phyloP scores from a whole-genome alignment of 371 early-diverging fungal genomes.

The Syncephalastrum sp. region DNA sequence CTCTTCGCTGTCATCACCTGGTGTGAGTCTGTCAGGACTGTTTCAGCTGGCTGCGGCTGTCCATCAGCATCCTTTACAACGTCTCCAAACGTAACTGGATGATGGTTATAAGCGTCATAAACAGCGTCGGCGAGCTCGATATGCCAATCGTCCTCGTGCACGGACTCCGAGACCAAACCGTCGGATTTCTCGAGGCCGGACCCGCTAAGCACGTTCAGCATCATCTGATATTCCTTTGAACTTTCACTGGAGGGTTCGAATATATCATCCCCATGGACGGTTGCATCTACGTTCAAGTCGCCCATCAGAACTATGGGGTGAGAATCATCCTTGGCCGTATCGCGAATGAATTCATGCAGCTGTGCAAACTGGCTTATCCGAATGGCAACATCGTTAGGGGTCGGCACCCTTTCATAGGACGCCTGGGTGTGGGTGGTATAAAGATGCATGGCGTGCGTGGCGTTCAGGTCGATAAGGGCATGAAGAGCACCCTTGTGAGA shows the following conservation, averaged over 20 bases:
- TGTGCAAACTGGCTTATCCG: conserved; percentile 58
- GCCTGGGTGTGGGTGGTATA: conserved; percentile 87
- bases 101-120: conserved; percentile 54
- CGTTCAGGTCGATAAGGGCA: conserved; percentile 59
- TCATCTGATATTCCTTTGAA: conserved; percentile 57
- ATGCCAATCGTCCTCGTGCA: conserved; percentile 25
- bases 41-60: conserved; percentile 47
- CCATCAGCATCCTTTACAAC: conserved; percentile 13
- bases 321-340: conserved; percentile 32
- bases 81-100: conserved; percentile 80
- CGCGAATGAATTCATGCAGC: conserved; percentile 66
- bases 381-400: conserved; percentile 49
- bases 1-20: conserved; percentile 58
- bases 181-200: conserved; percentile 32
- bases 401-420: conserved; percentile 51
- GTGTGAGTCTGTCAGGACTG: conserved; percentile 53
- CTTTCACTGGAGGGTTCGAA: conserved; percentile 31
- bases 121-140: conserved; percentile 50
- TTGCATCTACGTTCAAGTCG: conserved; percentile 76
- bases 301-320: conserved; percentile 64
- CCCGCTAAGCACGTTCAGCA: conserved; percentile 68
- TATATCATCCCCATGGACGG: conserved; percentile 30
- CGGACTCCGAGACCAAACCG: conserved; percentile 13
- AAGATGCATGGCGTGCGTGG: conserved; percentile 55
- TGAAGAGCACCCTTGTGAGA: conserved; percentile 79